Conservation (phyloP, 2,329 filamentous ascomycete species). For the Pezicula radicicola region DNA sequence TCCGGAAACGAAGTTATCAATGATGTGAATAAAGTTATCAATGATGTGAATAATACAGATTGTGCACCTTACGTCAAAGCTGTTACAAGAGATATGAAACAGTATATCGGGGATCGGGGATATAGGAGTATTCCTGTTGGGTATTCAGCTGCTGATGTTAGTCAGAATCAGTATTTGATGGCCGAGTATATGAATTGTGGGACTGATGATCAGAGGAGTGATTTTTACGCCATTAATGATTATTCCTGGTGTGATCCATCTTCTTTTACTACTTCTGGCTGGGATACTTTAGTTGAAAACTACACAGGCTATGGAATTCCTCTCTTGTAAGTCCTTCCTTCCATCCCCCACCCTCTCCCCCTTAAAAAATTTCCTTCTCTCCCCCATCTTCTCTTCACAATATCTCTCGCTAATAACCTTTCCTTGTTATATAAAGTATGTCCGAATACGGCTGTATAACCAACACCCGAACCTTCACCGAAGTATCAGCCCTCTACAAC, state of each 20-base stretch:
- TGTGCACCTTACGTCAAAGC: conserved; percentile 53
- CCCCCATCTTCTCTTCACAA: too few species aligned
- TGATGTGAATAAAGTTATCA: too few species aligned
- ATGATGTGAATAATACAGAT: conserved; percentile 46
- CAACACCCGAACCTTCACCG: conserved; percentile 77
- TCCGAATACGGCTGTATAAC: conserved; percentile 91
- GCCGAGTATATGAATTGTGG: conserved; percentile 74
- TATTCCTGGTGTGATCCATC: conserved; percentile 65
- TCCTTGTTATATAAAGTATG: conserved; percentile 38
- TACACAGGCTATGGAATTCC: conserved; percentile 67
- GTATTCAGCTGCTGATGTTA: conserved; percentile 63
- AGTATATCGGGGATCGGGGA: conserved; percentile 45
- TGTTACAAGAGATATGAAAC: conserved; percentile 44
- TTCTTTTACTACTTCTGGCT: conserved; percentile 57
- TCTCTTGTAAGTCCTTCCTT: conserved; percentile 34
- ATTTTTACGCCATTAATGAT: conserved; percentile 67
- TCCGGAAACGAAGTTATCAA: conserved; percentile 59
- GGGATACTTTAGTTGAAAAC: conserved; percentile 67
- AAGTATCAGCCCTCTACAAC: conserved; percentile 77
- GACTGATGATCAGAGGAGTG: conserved; percentile 59
- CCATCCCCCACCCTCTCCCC: too few species aligned
- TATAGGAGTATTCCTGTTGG: conserved; percentile 52
- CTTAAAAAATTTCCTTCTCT: too few species aligned
- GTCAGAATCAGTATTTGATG: conserved; percentile 65
- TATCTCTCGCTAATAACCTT: too few species aligned